phyloP scores from a whole-genome alignment of 805 yeast genomes.

The Candida gorgasii region DNA sequence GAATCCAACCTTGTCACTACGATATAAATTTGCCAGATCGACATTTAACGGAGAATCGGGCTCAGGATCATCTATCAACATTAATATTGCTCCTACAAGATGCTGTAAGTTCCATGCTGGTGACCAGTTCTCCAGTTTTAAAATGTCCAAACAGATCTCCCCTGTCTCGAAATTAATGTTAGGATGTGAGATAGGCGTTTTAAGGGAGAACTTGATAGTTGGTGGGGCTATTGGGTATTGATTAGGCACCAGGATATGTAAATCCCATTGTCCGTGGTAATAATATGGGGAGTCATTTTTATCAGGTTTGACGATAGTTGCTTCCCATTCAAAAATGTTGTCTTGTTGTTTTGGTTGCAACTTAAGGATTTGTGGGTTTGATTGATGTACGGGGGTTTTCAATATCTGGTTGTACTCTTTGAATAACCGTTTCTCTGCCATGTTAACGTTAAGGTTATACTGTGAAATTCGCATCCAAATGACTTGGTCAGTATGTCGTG shows the following conservation, averaged over 20 bases:
- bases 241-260: slow-evolving; percentile 45
- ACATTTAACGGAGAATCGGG: slow-evolving; percentile 72
- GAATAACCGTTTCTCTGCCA: slow-evolving; percentile 44
- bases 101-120: slow-evolving; percentile 71
- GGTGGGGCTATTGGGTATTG: slow-evolving; percentile 67
- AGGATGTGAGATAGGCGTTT: slow-evolving; percentile 43
- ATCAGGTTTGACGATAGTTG: slow-evolving; percentile 51
- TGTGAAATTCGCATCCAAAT: slow-evolving; percentile 8
- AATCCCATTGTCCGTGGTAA: slow-evolving; percentile 50
- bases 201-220: slow-evolving; percentile 42
- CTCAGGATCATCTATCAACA: slow-evolving; percentile 63
- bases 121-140: slow-evolving; percentile 60
- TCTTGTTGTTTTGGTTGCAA: slow-evolving; percentile 45
- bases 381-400: slow-evolving; percentile 25
- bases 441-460: slow-evolving; percentile 12
- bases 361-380: slow-evolving; percentile 39
- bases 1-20: slow-evolving; percentile 42
- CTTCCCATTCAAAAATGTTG: slow-evolving; percentile 51
- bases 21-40: slow-evolving; percentile 63
- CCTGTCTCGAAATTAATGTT: slow-evolving; percentile 50
- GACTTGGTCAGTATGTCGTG: slow-evolving; percentile 1
- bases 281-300: slow-evolving; percentile 48
- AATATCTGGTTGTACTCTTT: slow-evolving; percentile 37
- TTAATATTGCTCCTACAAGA: slow-evolving; percentile 55
- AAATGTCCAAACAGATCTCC: slow-evolving; percentile 68